Percentiles rank a stretch among this genome's conserved stretches.
Conservation (phyloP, 2,329 filamentous ascomycete genomes). For the Fusarium sp. region DNA sequence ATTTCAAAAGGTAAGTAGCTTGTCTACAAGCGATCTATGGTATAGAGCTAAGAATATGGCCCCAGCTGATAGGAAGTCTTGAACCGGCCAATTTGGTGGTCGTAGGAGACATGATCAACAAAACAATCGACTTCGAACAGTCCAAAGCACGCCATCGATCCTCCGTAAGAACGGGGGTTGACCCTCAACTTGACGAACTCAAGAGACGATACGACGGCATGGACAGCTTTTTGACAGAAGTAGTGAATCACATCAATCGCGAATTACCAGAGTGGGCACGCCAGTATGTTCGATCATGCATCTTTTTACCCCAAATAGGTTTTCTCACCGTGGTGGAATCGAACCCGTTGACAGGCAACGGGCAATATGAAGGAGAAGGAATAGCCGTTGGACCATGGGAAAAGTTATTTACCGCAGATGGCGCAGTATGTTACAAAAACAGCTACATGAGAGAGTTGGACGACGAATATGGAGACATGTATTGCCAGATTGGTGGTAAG, state of each 20-base stretch:
- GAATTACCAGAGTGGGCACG: conserved; percentile 72
- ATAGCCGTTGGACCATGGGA: conserved; percentile 76
- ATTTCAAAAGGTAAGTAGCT: conserved; percentile 59
- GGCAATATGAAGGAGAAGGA: conserved; percentile 73
- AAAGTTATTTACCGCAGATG: conserved; percentile 79
- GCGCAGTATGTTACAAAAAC: conserved; percentile 88
- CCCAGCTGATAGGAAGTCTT: conserved; percentile 70
- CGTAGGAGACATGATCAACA: conserved; percentile 78
- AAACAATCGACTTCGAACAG: conserved; percentile 83
- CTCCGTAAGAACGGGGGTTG: conserved; percentile 78
- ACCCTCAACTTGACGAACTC: conserved; percentile 80
- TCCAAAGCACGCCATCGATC: conserved; percentile 79
- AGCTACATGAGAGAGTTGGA: conserved; percentile 84
- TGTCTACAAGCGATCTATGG: background rate
- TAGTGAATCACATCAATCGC: conserved; percentile 73
- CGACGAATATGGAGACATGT: conserved; percentile 84
- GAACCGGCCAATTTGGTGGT: conserved; percentile 70
- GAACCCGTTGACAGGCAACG: conserved; percentile 63
- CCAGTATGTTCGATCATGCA: conserved; percentile 75
- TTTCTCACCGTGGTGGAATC: conserved; percentile 83
- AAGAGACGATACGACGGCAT: conserved; percentile 85
- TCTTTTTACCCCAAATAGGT: conserved; percentile 91
- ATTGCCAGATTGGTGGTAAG: conserved; percentile 83
- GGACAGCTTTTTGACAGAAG: conserved; percentile 76
- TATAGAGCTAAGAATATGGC: conserved; percentile 14